Conservation (phyloP, 257 asterid genomes). For the Hygrophila difformis region DNA sequence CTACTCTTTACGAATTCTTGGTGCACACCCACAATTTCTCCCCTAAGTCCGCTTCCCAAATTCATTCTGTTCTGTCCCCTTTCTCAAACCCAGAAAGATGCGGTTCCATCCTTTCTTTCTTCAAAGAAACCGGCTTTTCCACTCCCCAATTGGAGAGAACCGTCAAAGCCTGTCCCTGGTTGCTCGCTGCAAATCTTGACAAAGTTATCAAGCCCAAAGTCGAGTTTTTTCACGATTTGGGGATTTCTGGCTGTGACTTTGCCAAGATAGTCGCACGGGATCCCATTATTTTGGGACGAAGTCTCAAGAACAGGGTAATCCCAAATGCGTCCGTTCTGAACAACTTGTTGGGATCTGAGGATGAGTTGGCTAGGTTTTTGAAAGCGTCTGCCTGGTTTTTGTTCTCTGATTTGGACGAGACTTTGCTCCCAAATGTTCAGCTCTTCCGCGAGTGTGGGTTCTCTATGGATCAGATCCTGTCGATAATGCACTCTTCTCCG, state of each 20-base stretch:
- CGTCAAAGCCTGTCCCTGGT: slow-evolving; percentile 12
- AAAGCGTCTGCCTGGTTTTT: slow-evolving; percentile 18
- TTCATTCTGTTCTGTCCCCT: neutral
- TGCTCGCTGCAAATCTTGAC: slow-evolving; percentile 15
- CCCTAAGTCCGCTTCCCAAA: neutral
- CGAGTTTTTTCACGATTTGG: slow-evolving; percentile 7
- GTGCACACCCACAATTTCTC: slow-evolving; percentile 1
- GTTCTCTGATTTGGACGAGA: slow-evolving; percentile 18
- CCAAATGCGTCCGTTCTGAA: slow-evolving; percentile 22
- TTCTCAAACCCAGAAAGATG: neutral
- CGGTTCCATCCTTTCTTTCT: neutral
- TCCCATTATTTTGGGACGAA: slow-evolving; percentile 17
- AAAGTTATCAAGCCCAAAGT: slow-evolving; percentile 18
- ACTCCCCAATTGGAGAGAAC: slow-evolving; percentile 19
- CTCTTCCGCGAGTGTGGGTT: slow-evolving; percentile 21
- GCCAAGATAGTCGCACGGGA: slow-evolving; percentile 19
- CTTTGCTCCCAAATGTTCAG: slow-evolving; percentile 29
- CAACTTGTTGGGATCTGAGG: slow-evolving; percentile 14
- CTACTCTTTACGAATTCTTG: too few relatives aligned
- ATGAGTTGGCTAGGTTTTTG: slow-evolving; percentile 22
- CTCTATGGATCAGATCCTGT: slow-evolving; percentile 7
- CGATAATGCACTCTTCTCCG: slow-evolving; percentile 5
- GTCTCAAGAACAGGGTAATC: slow-evolving; percentile 6
- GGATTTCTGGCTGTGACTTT: slow-evolving; percentile 12
- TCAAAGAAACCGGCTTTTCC: slow-evolving; percentile 19